Evolutionary conservation across 192 early-diverging fungal genomes (phyloP).

Genomic region (Pecoramyces ruminantium): DNA sequence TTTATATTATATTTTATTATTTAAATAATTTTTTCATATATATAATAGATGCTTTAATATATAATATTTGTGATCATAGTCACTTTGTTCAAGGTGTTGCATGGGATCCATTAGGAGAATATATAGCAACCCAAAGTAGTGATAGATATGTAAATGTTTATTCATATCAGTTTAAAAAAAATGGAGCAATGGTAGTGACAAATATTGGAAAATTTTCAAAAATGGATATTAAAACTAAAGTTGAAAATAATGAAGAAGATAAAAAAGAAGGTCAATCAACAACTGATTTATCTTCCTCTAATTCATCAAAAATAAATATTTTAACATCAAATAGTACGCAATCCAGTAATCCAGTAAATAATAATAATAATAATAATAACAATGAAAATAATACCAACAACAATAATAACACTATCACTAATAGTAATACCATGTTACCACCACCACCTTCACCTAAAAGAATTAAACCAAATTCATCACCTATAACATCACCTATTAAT

Average conservation of each 20-base stretch:
- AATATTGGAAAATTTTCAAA: neutral
- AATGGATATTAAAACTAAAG: neutral
- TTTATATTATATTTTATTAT: too few relatives aligned
- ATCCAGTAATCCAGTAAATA: neutral
- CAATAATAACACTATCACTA: neutral
- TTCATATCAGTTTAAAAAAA: neutral
- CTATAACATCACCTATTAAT: neutral
- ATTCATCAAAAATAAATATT: too few relatives aligned
- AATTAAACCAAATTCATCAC: neutral
- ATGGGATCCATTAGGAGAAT: constrained; percentile 84
- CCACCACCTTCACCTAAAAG: neutral
- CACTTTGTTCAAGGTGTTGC: constrained; percentile 94
- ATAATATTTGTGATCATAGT: constrained; percentile 37
- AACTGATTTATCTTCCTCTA: too few relatives aligned
- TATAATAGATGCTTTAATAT: constrained; percentile 10
- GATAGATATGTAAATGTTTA: constrained; percentile 40
- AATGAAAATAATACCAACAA: too few relatives aligned
- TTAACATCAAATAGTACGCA: too few relatives aligned
- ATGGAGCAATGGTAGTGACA: neutral
- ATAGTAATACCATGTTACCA: neutral
- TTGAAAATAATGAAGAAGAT: neutral
- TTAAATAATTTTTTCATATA: neutral
- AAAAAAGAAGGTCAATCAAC: neutral
- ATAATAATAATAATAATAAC: too few relatives aligned
- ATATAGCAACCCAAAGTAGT: constrained; percentile 78